Conservation (phyloP, 352 stramenopile species). For the Elongisporangium undulatum region DNA sequence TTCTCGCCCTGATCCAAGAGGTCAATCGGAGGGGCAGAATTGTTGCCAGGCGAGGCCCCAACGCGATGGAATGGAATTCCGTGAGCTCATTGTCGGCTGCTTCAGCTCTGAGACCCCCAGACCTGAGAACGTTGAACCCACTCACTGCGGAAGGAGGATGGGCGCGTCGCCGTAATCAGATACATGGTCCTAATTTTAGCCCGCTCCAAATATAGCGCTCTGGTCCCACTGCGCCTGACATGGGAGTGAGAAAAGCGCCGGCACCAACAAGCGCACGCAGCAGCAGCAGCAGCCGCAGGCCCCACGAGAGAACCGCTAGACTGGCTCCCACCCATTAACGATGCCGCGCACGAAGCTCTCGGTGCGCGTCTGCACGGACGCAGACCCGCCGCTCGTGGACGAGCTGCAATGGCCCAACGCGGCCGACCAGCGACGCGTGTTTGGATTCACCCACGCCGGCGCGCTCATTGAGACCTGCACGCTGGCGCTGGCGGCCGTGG, state of each 20-base stretch:
- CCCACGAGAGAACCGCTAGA: not conserved
- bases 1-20: too few species aligned
- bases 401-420: slow-evolving; percentile 34
- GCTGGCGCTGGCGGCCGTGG: slow-evolving; percentile 39
- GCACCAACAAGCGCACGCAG: not conserved
- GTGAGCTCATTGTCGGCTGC: too few species aligned
- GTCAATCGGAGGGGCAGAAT: too few species aligned
- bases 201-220: slow-evolving; percentile 6
- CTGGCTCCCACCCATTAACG: too few species aligned
- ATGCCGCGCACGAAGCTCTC: slow-evolving; percentile 21
- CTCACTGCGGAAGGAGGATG: too few species aligned
- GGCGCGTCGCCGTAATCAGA: too few species aligned
- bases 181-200: not conserved
- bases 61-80: too few species aligned
- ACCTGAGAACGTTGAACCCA: too few species aligned
- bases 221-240: not conserved
- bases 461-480: slow-evolving; percentile 61
- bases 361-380: slow-evolving; percentile 37
- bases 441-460: slow-evolving; percentile 50
- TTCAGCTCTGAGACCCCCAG: too few species aligned
- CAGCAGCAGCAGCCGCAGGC: slow-evolving; percentile 1
- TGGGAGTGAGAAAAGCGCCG: not conserved
- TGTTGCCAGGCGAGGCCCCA: too few species aligned
- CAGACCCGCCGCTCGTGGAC: slow-evolving; percentile 34
- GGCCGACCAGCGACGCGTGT: slow-evolving; percentile 43